These are phyloP conservation scores for Rhizopus delemar DNA, from an alignment of 371 early-diverging fungal genomes.

Conservation along the genomic window DNA sequence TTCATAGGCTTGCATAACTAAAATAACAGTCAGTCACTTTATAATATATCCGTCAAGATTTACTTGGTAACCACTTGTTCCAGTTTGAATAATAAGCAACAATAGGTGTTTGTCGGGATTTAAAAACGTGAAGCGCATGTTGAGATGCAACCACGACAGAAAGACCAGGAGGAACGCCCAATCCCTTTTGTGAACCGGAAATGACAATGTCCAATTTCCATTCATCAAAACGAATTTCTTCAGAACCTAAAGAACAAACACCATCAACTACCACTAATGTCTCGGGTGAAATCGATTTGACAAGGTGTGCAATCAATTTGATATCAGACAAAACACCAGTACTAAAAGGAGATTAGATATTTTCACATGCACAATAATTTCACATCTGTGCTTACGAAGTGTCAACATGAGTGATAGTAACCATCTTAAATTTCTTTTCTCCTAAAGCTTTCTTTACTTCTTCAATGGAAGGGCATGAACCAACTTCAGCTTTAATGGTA, in stretches of 20 bases:
- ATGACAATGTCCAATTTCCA: conserved; percentile 90
- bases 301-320: conserved; percentile 73
- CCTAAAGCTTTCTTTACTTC: conserved; percentile 55
- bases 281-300: conserved; percentile 77
- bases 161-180: conserved; percentile 89
- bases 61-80: conserved; percentile 86
- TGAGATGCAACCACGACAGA: conserved; percentile 82
- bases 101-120: conserved; percentile 72
- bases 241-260: conserved; percentile 94
- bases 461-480: conserved; percentile 68
- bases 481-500: conserved; percentile 66
- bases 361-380: neutral
- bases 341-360: conserved; percentile 12
- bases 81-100: conserved; percentile 78
- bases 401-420: conserved; percentile 95
- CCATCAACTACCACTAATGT: conserved; percentile 94
- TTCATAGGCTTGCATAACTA: conserved; percentile 94
- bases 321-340: conserved; percentile 90
- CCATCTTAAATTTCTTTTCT: conserved; percentile 74
- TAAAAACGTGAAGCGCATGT: conserved; percentile 69
- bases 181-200: conserved; percentile 94
- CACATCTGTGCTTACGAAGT: conserved; percentile 68
- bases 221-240: conserved; percentile 88
- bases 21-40: conserved; percentile 9
- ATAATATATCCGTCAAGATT: neutral